These are phyloP conservation scores for Dactylellina haptotyla DNA, from an alignment of 2,329 filamentous ascomycete species.

Conservation along the genomic window DNA sequence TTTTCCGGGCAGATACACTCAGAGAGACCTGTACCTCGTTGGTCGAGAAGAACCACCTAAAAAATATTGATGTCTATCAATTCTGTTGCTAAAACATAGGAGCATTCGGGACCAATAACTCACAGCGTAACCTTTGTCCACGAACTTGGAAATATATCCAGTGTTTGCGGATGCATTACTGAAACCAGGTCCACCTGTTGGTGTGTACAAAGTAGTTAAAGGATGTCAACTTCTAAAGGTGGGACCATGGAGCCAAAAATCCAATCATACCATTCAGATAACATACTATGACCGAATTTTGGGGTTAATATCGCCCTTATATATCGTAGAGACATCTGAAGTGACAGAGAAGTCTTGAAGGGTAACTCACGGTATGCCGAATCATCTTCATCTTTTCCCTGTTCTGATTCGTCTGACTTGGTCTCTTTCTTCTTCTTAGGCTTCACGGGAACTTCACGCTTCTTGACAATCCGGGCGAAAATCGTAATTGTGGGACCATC, in stretches of 20 bases:
- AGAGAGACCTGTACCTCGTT: slow-evolving; percentile 87
- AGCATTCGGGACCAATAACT: neutral
- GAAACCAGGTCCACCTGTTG: slow-evolving; percentile 39
- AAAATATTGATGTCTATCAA: neutral
- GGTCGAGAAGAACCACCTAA: slow-evolving; percentile 80
- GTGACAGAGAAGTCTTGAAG: neutral
- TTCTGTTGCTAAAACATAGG: neutral
- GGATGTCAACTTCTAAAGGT: neutral
- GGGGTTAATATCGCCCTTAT: neutral
- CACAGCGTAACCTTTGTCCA: slow-evolving; percentile 40
- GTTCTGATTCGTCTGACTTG: neutral
- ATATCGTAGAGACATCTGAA: too few species aligned
- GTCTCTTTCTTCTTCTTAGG: slow-evolving; percentile 23
- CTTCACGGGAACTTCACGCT: slow-evolving; percentile 37
- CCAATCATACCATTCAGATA: slow-evolving; percentile 31
- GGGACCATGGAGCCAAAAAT: neutral
- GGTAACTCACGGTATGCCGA: slow-evolving; percentile 30
- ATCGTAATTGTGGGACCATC: slow-evolving; percentile 32
- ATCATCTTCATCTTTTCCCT: slow-evolving; percentile 14
- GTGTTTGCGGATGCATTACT: slow-evolving; percentile 29
- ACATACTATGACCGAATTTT: slow-evolving; percentile 13
- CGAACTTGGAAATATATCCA: slow-evolving; percentile 37
- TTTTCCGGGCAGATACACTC: slow-evolving; percentile 80
- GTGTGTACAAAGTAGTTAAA: neutral
- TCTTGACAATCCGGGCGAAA: slow-evolving; percentile 40